phyloP scores from a whole-genome alignment of 805 yeast genomes.

The Starmerella bombi region DNA sequence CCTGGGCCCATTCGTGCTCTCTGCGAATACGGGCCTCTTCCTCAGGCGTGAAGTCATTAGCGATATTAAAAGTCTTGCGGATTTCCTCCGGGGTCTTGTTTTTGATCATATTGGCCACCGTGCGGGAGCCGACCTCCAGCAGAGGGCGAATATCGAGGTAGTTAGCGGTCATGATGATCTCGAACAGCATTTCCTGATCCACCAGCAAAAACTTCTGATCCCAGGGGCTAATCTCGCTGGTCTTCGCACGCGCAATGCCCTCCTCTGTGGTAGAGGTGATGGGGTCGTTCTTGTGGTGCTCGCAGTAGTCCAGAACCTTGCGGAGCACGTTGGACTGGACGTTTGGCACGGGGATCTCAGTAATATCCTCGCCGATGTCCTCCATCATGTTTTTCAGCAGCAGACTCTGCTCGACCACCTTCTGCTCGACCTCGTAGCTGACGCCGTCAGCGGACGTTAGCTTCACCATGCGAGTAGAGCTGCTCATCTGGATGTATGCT shows the following conservation, averaged over 20 bases:
- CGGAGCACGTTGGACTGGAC: conserved; percentile 54
- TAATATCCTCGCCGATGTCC: conserved; percentile 55
- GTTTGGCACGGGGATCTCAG: conserved; percentile 73
- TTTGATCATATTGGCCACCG: conserved; percentile 38
- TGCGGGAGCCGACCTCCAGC: conserved; percentile 37
- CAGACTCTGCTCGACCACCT: conserved; percentile 76
- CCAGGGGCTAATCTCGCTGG: conserved; percentile 93
- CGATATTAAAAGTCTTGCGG: conserved; percentile 34
- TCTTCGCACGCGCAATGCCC: conserved; percentile 47
- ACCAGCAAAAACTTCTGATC: conserved; percentile 87
- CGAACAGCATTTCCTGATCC: conserved; percentile 51
- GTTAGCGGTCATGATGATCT: conserved; percentile 37
- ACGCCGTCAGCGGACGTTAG: conserved; percentile 22
- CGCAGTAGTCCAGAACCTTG: conserved; percentile 93
- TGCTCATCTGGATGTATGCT: too few relatives aligned
- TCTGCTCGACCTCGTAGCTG: conserved; percentile 27
- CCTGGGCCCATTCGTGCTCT: conserved; percentile 36
- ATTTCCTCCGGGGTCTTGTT: conserved; percentile 36
- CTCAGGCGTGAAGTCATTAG: conserved; percentile 36
- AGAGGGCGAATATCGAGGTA: conserved; percentile 35
- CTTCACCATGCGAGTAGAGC: conserved; percentile 6
- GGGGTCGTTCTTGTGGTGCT: conserved; percentile 64
- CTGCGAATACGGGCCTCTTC: conserved; percentile 36
- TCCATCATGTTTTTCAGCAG: conserved; percentile 76
- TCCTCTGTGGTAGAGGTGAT: conserved; percentile 54